These are phyloP conservation scores for Allomyces macrogynus DNA, from an alignment of 192 early-diverging fungal species.

Conservation along the genomic window DNA sequence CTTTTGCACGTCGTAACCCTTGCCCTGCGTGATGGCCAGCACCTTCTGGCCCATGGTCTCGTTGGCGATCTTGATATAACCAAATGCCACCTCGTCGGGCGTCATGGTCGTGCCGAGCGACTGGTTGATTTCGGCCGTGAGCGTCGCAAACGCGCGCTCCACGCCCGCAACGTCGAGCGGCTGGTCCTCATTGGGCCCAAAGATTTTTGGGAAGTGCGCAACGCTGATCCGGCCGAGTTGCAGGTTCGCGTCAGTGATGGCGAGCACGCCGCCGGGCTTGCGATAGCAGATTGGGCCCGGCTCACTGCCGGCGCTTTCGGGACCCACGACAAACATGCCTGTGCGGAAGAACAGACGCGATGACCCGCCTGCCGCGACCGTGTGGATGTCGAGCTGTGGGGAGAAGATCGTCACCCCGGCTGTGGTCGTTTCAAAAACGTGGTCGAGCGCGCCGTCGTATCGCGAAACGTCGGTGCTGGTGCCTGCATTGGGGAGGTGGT, in stretches of 20 bases:
- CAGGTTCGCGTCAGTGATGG: conserved; percentile 89
- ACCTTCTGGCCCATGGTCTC: conserved; percentile 94
- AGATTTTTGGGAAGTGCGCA: conserved; percentile 81
- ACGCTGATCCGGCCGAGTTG: conserved; percentile 65
- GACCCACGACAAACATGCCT: conserved; percentile 84
- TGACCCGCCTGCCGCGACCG: conserved; percentile 83
- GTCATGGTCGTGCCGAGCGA: conserved; percentile 24
- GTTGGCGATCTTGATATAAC: conserved; percentile 89
- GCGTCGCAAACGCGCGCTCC: conserved; percentile 31
- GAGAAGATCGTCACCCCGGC: conserved; percentile 83
- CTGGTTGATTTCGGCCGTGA: conserved; percentile 45
- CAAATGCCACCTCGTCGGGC: conserved; percentile 73
- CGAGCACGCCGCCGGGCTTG: conserved; percentile 72
- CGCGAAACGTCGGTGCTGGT: conserved; percentile 67
- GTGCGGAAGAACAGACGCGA: conserved; percentile 83
- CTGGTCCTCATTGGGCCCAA: conserved; percentile 66
- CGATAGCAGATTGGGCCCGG: conserved; percentile 94
- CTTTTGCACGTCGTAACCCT: conserved; percentile 64
- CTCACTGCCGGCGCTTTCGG: conserved; percentile 76
- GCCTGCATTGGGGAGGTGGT: conserved; percentile 1
- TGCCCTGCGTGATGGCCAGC: conserved; percentile 73
- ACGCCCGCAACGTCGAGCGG: conserved; percentile 52
- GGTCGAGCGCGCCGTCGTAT: conserved; percentile 69
- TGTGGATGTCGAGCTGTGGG: conserved; percentile 42
- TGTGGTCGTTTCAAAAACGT: conserved; percentile 86